Conservation (phyloP, 805 yeast species). For the Hagleromyces aurorensis region DNA sequence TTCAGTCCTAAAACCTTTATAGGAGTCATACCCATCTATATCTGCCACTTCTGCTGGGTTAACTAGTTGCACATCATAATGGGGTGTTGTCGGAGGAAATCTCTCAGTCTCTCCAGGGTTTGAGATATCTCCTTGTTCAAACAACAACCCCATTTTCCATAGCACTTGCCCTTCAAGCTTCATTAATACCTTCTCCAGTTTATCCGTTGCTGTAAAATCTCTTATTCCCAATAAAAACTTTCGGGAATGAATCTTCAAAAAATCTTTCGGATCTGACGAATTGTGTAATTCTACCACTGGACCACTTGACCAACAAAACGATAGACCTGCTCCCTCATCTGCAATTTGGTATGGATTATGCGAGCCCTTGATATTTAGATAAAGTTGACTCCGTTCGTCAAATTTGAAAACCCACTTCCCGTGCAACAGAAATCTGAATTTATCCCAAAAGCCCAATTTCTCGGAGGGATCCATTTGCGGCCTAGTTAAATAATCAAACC, state of each 20-base stretch:
- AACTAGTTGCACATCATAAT: constrained; percentile 53
- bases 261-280: constrained; percentile 40
- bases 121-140: constrained; percentile 50
- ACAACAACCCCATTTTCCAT: constrained; percentile 72
- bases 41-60: constrained; percentile 44
- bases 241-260: constrained; percentile 47
- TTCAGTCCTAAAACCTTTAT: constrained; percentile 50
- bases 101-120: constrained; percentile 37
- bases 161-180: constrained; percentile 56
- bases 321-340: constrained; percentile 56
- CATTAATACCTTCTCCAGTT: constrained; percentile 43
- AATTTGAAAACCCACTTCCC: constrained; percentile 44
- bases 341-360: constrained; percentile 48
- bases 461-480: constrained; percentile 61
- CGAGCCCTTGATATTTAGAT: constrained; percentile 56
- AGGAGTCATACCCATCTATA: constrained; percentile 47
- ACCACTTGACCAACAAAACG: constrained; percentile 55
- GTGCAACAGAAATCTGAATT: constrained; percentile 46
- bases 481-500: constrained; percentile 59
- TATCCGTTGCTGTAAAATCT: constrained; percentile 24
- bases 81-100: constrained; percentile 45
- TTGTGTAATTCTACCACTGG: constrained; percentile 45
- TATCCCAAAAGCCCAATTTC: constrained; percentile 69
- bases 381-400: constrained; percentile 40
- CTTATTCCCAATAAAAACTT: constrained; percentile 53